phyloP scores from a whole-genome alignment of 306 rosid genomes.

The Herpetospermum pedunculosum region DNA sequence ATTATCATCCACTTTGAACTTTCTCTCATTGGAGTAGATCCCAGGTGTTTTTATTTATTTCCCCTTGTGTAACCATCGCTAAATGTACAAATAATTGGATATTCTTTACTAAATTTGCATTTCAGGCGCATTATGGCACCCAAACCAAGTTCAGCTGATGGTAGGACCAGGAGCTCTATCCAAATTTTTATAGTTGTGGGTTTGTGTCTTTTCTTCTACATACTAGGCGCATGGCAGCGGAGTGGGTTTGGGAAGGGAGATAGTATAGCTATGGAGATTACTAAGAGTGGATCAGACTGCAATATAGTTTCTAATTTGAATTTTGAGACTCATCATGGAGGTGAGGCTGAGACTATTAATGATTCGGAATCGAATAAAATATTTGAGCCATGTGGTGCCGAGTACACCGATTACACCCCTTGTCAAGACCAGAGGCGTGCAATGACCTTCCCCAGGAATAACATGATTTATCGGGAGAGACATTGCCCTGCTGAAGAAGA shows the following conservation, averaged over 20 bases:
- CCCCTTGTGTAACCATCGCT: background rate
- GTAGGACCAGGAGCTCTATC: constrained; percentile 74
- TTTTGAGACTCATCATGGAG: constrained; percentile 84
- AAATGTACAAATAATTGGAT: background rate
- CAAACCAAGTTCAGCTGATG: constrained; percentile 46
- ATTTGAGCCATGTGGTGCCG: constrained; percentile 42
- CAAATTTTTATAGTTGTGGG: constrained; percentile 81
- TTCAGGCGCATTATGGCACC: constrained; percentile 61
- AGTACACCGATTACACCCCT: constrained; percentile 71
- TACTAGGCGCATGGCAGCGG: constrained; percentile 93
- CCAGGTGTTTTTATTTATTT: background rate
- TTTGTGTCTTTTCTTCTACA: constrained; percentile 80
- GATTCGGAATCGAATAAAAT: constrained; percentile 41
- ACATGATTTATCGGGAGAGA: constrained; percentile 83
- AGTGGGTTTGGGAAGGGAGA: constrained; percentile 98
- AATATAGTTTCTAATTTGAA: constrained; percentile 41
- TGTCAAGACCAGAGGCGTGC: constrained; percentile 94
- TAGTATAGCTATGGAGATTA: constrained; percentile 64
- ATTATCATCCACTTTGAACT: background rate
- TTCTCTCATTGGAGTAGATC: background rate
- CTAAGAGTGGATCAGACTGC: constrained; percentile 51
- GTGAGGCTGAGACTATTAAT: constrained; percentile 39
- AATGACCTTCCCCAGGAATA: constrained; percentile 75
- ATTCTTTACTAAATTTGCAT: background rate
- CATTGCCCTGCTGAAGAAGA: constrained; percentile 77